Evolutionary conservation across 108 stramenopile species (phyloP), one percentile per base, ranked within the genome.

Genomic region (Skeletonema menzelii): DNA sequence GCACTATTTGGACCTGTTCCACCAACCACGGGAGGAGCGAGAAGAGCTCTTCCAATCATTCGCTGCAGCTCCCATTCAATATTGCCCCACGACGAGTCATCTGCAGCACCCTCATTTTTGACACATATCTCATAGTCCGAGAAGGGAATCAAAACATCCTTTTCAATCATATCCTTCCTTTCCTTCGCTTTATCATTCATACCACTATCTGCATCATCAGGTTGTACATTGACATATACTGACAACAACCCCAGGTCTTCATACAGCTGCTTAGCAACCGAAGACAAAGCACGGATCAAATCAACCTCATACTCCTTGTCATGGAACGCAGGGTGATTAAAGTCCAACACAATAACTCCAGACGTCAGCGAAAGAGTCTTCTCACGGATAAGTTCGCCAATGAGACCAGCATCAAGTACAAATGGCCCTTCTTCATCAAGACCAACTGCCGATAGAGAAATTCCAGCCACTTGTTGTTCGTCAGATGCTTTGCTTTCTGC

Each of bases 91-190:
- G 53, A 67, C 46, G 70, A 22, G 11, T 64, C 30, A 28, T 56
- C 59, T 30, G 74, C 60, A 7, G 65, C 44, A 28, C 88, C 92
- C 80, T 95, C 90, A 42, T 87, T 77, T 34, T 84, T 82, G 47
- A 95, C 85, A 70, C 94, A 95, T 30, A 95, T 27, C 69, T 95
- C 94, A 77, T 90, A 95, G 65, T 95, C 94, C 5, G 90, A 90
- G 61, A 85, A 82, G 0, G 79, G 61, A 61, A 95, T 79, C 49
- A 92, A 82, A 8, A 89, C 64, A 20, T 81, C 75, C 8, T 86
- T 75, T 77, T 91, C 90, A 38, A 88, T 60, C 56, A 66, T 34
- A 37, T 60, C 47, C 66, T 86, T 88, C 62, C 57, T 67, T 27
- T 67, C 73, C 42, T 57, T 67, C 12, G 67, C 77, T 37, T 75